Evolutionary conservation across 192 early-diverging fungal genomes (phyloP).

Genomic region (Coemansia sp.): DNA sequence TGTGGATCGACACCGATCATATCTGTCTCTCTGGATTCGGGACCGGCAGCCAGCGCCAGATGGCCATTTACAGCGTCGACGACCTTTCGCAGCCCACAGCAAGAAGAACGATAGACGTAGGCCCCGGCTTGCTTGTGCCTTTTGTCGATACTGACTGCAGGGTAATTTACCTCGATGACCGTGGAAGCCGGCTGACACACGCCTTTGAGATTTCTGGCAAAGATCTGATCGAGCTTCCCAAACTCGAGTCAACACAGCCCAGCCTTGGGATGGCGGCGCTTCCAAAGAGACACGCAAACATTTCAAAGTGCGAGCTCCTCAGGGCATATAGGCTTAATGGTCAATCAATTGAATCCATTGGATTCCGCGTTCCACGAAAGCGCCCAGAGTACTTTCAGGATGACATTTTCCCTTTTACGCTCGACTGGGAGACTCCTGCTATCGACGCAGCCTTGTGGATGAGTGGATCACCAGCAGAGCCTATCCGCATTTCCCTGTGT

Average conservation of each 20-base stretch:
- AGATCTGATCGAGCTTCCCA: conserved; percentile 57
- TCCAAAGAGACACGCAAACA: conserved; percentile 68
- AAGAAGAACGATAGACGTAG: conserved; percentile 64
- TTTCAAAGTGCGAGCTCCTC: conserved; percentile 68
- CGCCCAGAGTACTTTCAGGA: conserved; percentile 91
- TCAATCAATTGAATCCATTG: conserved; percentile 68
- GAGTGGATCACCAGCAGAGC: conserved; percentile 14
- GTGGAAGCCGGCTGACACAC: conserved; percentile 75
- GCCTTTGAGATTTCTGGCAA: conserved; percentile 65
- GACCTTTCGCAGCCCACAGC: conserved; percentile 48
- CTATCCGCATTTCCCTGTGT: conserved; percentile 30
- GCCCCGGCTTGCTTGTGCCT: conserved; percentile 72
- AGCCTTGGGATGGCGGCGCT: conserved; percentile 72
- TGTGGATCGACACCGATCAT: conserved; percentile 63
- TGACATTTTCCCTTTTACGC: conserved; percentile 74
- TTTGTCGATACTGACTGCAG: conserved; percentile 69
- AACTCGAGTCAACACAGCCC: conserved; percentile 58
- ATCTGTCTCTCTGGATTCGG: conserved; percentile 74
- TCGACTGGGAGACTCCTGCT: conserved; percentile 55
- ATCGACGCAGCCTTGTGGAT: conserved; percentile 64
- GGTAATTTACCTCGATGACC: conserved; percentile 69
- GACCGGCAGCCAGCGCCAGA: conserved; percentile 68
- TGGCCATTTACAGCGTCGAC: conserved; percentile 56
- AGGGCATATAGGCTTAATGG: conserved; percentile 68
- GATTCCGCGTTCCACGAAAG: conserved; percentile 76